A percentile compares a stretch with the other conserved stretches of the same genome.
These are phyloP conservation scores for Lactarius quietus DNA, from an alignment of 768 basidiomycete genomes.

Conservation along the genomic window DNA sequence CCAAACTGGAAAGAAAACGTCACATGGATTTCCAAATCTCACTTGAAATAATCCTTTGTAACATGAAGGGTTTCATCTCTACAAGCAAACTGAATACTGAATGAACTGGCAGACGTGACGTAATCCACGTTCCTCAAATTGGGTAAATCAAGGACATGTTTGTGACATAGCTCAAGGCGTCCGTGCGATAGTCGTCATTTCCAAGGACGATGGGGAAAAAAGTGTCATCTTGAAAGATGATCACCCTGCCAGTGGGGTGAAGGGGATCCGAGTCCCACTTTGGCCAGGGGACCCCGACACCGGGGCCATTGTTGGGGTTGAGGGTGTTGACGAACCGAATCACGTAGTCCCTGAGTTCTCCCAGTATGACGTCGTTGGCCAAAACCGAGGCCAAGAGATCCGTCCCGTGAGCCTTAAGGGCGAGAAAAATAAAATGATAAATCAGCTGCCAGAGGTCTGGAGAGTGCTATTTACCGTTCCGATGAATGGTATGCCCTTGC, in stretches of 20 bases:
- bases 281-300: slow-evolving; percentile 28
- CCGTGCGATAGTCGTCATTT: slow-evolving; percentile 25
- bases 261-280: slow-evolving; percentile 25
- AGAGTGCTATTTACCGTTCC: slow-evolving; percentile 33
- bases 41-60: neutral
- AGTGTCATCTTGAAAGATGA: slow-evolving; percentile 25
- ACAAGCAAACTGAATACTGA: too few relatives aligned
- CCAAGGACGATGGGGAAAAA: slow-evolving; percentile 17
- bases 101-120: too few relatives aligned
- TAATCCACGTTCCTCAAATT: slow-evolving; percentile 5
- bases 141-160: slow-evolving; percentile 25
- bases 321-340: slow-evolving; percentile 33
- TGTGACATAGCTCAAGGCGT: slow-evolving; percentile 21
- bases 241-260: slow-evolving; percentile 17
- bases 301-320: slow-evolving; percentile 31
- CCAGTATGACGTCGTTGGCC: neutral
- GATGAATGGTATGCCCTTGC: slow-evolving; percentile 41
- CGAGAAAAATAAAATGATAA: too few relatives aligned
- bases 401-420: slow-evolving; percentile 21
- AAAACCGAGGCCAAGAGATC: slow-evolving; percentile 30
- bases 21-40: neutral
- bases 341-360: slow-evolving; percentile 31
- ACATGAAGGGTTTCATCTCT: too few relatives aligned
- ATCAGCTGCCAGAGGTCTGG: too few relatives aligned
- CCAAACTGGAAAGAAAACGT: neutral